Evolutionary conservation across 2,329 filamentous ascomycete genomes (phyloP).

Genomic region (Diaporthe velutina): DNA sequence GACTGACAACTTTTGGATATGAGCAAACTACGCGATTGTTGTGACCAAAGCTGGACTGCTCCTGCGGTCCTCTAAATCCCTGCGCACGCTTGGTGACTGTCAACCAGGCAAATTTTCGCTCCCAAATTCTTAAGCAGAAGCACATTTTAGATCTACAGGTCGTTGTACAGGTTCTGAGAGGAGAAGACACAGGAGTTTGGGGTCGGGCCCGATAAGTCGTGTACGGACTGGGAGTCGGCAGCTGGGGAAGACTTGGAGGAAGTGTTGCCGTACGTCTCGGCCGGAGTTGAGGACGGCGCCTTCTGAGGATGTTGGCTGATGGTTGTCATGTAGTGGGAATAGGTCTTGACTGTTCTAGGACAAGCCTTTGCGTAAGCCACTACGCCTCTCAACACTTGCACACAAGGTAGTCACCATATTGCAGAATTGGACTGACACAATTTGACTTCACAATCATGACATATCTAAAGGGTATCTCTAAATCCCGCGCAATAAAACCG

Average conservation of each 20-base stretch:
- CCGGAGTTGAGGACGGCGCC: not conserved
- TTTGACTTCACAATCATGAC: constrained; percentile 10
- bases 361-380: no score
- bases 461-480: constrained; percentile 30
- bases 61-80: not conserved
- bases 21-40: not conserved
- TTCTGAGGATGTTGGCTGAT: not conserved
- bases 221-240: not conserved
- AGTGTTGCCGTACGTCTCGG: not conserved
- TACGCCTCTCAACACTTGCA: not conserved
- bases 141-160: not conserved
- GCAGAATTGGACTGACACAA: not conserved
- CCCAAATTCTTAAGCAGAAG: not conserved
- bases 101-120: not conserved
- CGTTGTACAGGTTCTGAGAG: not conserved
- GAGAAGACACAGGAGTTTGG: not conserved
- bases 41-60: not conserved
- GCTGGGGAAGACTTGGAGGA: not conserved
- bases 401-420: not conserved
- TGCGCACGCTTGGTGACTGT: no score
- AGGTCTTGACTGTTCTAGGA: no score
- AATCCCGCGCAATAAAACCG: constrained; percentile 11
- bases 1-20: not conserved
- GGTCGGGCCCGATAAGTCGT: not conserved
- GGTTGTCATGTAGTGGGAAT: no score